phyloP scores from a whole-genome alignment of 441 rosid species.

The Populus hybrid region DNA sequence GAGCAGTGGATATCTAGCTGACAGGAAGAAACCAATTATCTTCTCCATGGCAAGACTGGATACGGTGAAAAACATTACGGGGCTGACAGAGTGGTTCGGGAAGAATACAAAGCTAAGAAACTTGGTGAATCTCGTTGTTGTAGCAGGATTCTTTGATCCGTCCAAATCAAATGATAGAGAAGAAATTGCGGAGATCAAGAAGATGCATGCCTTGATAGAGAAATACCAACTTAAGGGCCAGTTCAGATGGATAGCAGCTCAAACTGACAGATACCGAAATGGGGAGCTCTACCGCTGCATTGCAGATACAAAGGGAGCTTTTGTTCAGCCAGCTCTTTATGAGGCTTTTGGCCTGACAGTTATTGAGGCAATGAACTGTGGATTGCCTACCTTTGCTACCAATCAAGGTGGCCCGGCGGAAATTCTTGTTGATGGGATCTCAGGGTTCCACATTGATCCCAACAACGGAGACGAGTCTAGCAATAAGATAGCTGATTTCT shows the following conservation, averaged over 20 bases:
- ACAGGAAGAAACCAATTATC: slow-evolving; percentile 68
- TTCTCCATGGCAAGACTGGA: slow-evolving; percentile 97
- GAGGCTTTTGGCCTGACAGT: slow-evolving; percentile 95
- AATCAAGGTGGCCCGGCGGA: slow-evolving; percentile 94
- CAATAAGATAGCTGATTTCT: slow-evolving; percentile 68
- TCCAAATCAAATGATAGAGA: slow-evolving; percentile 80
- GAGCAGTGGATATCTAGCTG: slow-evolving; percentile 76
- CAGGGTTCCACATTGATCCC: slow-evolving; percentile 88
- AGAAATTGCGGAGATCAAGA: slow-evolving; percentile 77
- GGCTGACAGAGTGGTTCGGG: slow-evolving; percentile 87
- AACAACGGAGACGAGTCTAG: slow-evolving; percentile 74
- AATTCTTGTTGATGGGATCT: slow-evolving; percentile 79
- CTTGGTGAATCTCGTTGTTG: slow-evolving; percentile 78
- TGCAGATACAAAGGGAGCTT: slow-evolving; percentile 88
- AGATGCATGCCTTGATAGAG: slow-evolving; percentile 72
- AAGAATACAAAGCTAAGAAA: slow-evolving; percentile 65
- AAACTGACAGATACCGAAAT: slow-evolving; percentile 72
- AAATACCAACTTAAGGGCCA: slow-evolving; percentile 76
- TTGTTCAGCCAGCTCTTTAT: slow-evolving; percentile 87
- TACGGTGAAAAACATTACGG: slow-evolving; percentile 78
- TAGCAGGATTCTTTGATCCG: slow-evolving; percentile 83
- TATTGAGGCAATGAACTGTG: slow-evolving; percentile 95
- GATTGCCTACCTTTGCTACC: slow-evolving; percentile 87
- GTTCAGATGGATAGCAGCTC: slow-evolving; percentile 93
- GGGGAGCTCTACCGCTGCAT: slow-evolving; percentile 85